A percentile compares a stretch with the other conserved stretches of the same genome.
These are phyloP conservation scores for Medicago ruthenica DNA, from an alignment of 306 rosid genomes.

Conservation along the genomic window DNA sequence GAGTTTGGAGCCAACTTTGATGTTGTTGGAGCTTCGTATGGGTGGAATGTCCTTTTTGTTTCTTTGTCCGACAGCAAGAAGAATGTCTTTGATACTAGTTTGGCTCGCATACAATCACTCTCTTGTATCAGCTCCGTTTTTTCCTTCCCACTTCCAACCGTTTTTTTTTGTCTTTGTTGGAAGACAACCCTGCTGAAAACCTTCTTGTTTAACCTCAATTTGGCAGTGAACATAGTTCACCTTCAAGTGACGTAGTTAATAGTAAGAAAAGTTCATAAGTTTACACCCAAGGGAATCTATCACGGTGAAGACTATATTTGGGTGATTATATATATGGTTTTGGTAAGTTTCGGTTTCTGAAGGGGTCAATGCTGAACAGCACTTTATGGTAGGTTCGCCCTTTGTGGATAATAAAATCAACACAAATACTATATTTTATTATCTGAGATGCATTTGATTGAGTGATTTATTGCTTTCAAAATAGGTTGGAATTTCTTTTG, in stretches of 20 bases:
- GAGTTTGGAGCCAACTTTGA: conserved; percentile 32
- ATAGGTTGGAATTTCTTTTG: conserved; percentile 84
- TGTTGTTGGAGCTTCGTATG: conserved; percentile 10
- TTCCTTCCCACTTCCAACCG: conserved; percentile 25
- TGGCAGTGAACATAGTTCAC: conserved; percentile 24
- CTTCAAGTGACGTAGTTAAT: conserved; percentile 29
- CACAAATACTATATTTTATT: conserved; percentile 48
- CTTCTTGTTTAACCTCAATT: neutral
- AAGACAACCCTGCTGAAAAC: conserved; percentile 20
- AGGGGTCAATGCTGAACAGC: conserved; percentile 49
- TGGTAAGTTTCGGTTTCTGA: conserved; percentile 62
- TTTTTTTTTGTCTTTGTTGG: conserved; percentile 30
- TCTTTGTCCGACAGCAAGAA: neutral
- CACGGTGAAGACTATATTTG: conserved; percentile 40
- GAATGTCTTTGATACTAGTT: conserved; percentile 20
- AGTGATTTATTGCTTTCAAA: conserved; percentile 80
- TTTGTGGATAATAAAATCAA: conserved; percentile 52
- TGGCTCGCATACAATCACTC: conserved; percentile 4
- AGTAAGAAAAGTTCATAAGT: conserved; percentile 12
- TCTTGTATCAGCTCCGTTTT: neutral
- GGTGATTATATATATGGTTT: conserved; percentile 40
- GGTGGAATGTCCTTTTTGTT: conserved; percentile 1
- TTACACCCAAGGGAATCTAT: conserved; percentile 35
- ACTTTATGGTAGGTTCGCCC: conserved; percentile 78
- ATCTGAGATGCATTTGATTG: conserved; percentile 72